These are phyloP conservation scores for Jaltomata sinuosa DNA, from an alignment of 257 asterid species.

Conservation along the genomic window DNA sequence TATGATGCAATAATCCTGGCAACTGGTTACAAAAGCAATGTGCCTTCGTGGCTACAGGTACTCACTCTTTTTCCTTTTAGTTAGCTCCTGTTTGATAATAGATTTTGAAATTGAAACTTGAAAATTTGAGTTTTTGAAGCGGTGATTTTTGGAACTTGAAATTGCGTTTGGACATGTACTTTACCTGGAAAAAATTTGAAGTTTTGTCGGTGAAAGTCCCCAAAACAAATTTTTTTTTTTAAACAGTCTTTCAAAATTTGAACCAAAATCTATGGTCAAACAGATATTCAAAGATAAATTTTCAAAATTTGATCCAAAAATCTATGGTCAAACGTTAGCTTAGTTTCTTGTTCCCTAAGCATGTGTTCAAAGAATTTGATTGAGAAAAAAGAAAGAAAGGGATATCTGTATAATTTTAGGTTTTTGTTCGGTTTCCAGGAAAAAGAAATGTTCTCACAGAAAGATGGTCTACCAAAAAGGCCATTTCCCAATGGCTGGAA, in stretches of 20 bases:
- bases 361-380: background rate
- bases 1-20: constrained; percentile 59
- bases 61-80: background rate
- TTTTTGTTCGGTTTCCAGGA: constrained; percentile 29
- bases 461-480: constrained; percentile 82
- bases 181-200: no score
- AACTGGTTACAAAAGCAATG: constrained; percentile 74
- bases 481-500: constrained; percentile 97
- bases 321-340: background rate
- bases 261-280: background rate
- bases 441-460: constrained; percentile 68
- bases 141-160: background rate
- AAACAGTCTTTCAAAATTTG: background rate
- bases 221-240: no score
- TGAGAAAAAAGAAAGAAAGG: background rate
- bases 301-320: background rate
- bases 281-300: background rate
- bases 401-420: background rate
- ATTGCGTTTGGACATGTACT: background rate
- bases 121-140: accelerated
- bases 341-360: background rate
- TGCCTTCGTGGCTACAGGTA: constrained; percentile 65
- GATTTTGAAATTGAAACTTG: background rate
- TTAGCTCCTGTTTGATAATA: background rate
- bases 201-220: background rate